Evolutionary conservation across 139 green algal species (phyloP).

Genomic region (Zygnema cylindricum): DNA sequence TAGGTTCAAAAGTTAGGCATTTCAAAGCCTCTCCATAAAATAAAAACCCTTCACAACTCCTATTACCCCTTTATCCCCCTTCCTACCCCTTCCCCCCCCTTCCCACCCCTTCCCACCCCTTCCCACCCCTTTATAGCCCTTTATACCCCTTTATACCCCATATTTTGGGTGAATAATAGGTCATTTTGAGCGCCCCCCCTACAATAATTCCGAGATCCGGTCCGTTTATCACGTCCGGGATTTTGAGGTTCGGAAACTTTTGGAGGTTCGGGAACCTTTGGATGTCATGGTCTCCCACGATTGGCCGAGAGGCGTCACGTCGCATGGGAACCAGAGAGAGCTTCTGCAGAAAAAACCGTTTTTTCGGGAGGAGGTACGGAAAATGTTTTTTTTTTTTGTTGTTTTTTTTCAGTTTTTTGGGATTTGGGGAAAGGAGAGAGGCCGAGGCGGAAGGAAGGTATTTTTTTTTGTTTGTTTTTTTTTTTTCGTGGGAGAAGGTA

Average conservation of each 20-base stretch:
- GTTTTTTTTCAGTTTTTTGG: too few relatives aligned
- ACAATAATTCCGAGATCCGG: constrained; percentile 76
- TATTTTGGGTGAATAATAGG: too few relatives aligned
- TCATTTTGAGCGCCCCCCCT: constrained; percentile 86
- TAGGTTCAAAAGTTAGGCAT: too few relatives aligned
- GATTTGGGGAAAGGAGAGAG: too few relatives aligned
- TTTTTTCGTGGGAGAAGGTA: too few relatives aligned
- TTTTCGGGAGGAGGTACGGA: constrained; percentile 64
- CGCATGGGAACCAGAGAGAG: constrained; percentile 77
- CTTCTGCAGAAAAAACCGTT: constrained; percentile 87
- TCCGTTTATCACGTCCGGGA: constrained; percentile 91
- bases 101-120: not conserved
- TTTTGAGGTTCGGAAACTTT: constrained; percentile 85
- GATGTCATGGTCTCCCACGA: constrained; percentile 96
- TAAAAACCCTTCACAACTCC: too few relatives aligned
- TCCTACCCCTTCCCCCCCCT: not conserved
- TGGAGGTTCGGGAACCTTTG: constrained; percentile 69
- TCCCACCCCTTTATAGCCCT: not conserved
- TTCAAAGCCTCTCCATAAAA: too few relatives aligned
- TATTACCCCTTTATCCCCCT: too few relatives aligned
- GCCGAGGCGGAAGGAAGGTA: too few relatives aligned
- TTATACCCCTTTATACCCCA: not conserved
- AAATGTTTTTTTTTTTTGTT: too few relatives aligned
- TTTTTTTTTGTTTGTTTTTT: too few relatives aligned
- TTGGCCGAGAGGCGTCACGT: constrained; percentile 88